These are phyloP conservation scores for Aegle marmelos DNA, from an alignment of 345 rosid species.

Conservation along the genomic window DNA sequence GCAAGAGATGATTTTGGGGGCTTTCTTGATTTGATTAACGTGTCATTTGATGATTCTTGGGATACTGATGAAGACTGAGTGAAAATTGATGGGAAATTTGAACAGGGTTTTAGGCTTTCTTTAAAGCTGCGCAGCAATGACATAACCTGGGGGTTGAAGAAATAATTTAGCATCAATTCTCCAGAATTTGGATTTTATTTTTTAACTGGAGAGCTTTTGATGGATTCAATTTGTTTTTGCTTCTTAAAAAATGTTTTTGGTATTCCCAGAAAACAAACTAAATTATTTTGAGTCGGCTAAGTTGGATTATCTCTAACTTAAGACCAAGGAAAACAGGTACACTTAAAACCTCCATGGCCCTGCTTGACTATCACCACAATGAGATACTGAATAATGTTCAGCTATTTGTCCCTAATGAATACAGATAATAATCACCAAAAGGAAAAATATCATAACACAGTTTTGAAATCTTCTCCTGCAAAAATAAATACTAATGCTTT, in stretches of 20 bases:
- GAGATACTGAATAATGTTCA: too few relatives aligned
- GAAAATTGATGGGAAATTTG: slow-evolving; percentile 23
- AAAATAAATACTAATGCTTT: neutral
- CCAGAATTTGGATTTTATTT: neutral
- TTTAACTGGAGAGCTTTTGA: neutral
- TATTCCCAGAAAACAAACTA: neutral
- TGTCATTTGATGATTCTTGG: slow-evolving; percentile 32
- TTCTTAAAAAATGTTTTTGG: neutral
- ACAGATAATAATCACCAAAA: too few relatives aligned
- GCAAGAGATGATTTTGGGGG: slow-evolving; percentile 86
- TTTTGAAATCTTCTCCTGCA: too few relatives aligned
- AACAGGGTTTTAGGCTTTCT: slow-evolving; percentile 73
- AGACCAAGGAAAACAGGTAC: too few relatives aligned
- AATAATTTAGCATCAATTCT: neutral
- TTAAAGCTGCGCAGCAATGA: slow-evolving; percentile 52
- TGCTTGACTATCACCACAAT: too few relatives aligned
- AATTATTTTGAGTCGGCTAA: too few relatives aligned
- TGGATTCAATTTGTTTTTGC: neutral
- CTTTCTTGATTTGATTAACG: slow-evolving; percentile 42
- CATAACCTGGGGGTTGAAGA: slow-evolving; percentile 42
- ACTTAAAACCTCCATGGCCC: too few relatives aligned
- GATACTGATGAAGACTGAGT: slow-evolving; percentile 28
- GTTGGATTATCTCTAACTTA: too few relatives aligned
- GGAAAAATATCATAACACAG: too few relatives aligned
- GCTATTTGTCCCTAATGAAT: too few relatives aligned